A percentile compares a stretch with the other conserved stretches of the same genome.
phyloP scores from a whole-genome alignment of 768 basidiomycete species.

The Pleurotus cornucopiae region DNA sequence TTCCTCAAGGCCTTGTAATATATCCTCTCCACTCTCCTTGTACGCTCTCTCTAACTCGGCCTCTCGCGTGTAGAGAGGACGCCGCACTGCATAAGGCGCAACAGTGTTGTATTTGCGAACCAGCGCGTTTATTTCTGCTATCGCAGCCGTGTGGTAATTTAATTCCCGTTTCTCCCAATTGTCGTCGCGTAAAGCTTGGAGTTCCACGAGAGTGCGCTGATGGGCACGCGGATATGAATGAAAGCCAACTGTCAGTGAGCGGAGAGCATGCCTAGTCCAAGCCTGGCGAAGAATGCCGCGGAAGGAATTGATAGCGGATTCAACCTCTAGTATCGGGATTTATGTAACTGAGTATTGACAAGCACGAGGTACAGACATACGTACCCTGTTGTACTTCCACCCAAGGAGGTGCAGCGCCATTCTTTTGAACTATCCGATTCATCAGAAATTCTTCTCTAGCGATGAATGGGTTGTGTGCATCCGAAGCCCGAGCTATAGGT shows the following conservation, averaged over 20 bases:
- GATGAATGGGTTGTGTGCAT: conserved; percentile 55
- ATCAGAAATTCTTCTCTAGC: conserved; percentile 76
- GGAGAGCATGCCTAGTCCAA: conserved; percentile 73
- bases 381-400: conserved; percentile 73
- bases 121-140: conserved; percentile 69
- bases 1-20: conserved; percentile 36
- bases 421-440: conserved; percentile 80
- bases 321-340: conserved; percentile 48
- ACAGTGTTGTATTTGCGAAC: conserved; percentile 78
- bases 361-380: conserved; percentile 13
- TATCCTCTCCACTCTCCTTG: conserved; percentile 45
- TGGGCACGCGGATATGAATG: background rate
- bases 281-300: conserved; percentile 59
- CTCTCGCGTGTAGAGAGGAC: conserved; percentile 51
- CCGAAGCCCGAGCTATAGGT: conserved; percentile 31
- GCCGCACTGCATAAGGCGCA: conserved; percentile 75
- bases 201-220: conserved; percentile 19
- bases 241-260: conserved; percentile 41
- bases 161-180: conserved; percentile 70
- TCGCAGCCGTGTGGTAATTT: conserved; percentile 62
- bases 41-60: conserved; percentile 57
- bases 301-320: conserved; percentile 56
- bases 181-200: conserved; percentile 48
- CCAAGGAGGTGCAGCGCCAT: conserved; percentile 85
- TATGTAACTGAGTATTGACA: background rate